Evolutionary conservation across 2,329 filamentous ascomycete species (phyloP), one percentile per base, ranked within the genome.

Genomic region (Metarhizium brunneum): DNA sequence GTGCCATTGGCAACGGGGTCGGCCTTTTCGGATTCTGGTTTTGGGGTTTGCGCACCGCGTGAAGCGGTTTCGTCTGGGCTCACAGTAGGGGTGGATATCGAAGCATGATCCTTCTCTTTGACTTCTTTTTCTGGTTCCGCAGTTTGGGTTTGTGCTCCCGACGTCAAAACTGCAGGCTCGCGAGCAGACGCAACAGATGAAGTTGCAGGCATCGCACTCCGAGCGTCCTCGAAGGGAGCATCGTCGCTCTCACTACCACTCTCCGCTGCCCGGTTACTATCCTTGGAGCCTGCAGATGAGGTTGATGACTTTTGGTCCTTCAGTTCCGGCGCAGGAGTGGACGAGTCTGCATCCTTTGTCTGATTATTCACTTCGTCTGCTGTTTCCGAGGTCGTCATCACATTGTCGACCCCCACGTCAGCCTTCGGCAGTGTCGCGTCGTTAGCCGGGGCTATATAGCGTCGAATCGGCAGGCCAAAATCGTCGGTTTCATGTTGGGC

Each of bases 391-490:
- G 38, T 18, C 18, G 50, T 14, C 4, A 20, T 35, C 40, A 47
- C 54, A 25, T 29, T 10, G 13, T 38, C 49, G 42, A 35, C 30
- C 38, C 29, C 49, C 48, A 42, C 8, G 32, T 45, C 36, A 32
- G 53, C 18, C 11, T 59, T 43, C n/a, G 65, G 35, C 59, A 50
- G 54, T 48, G 61, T 55, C 53, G 56, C 48, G 42, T 62, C 57
- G 52, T 55, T 58, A 45, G 63, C 61, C 32, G 71, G 68, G 54
- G 66, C 70, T 63, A 68, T 63, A 63, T 68, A 77, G 62, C 76
- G 80, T 66, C 75, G 77, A 59, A 86, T 78, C 18, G 85, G 85
- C 60, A 90, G 72, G 52, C 86, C 86, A 67, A 89, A 90, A 61
- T 90, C 86, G 68, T 90, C 86, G 57, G 84, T 71, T 64, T 86